These are phyloP conservation scores for Prunus campanulata DNA, from an alignment of 306 rosid species.

Conservation along the genomic window DNA sequence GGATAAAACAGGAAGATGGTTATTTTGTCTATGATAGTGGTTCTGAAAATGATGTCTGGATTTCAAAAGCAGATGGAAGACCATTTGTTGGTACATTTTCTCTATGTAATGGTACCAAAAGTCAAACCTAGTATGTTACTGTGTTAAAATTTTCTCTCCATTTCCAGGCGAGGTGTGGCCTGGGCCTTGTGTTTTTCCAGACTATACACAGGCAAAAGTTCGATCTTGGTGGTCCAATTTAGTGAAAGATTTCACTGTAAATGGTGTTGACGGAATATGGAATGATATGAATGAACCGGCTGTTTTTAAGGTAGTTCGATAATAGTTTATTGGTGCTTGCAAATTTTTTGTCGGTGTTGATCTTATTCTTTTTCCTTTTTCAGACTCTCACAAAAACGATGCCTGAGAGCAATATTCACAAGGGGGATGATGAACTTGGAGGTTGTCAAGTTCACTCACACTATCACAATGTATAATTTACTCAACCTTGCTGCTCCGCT, in stretches of 20 bases:
- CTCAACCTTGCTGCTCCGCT: conserved; percentile 25
- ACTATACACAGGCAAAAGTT: conserved; percentile 75
- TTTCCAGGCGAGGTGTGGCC: conserved; percentile 88
- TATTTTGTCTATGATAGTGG: conserved; percentile 80
- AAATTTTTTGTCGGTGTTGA: not conserved
- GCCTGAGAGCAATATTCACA: conserved; percentile 87
- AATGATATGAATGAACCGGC: conserved; percentile 98
- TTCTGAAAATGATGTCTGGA: conserved; percentile 69
- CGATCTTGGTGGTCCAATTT: conserved; percentile 89
- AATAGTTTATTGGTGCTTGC: conserved; percentile 1
- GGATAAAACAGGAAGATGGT: conserved; percentile 80
- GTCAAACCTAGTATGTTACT: not conserved
- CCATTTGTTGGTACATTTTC: conserved; percentile 57
- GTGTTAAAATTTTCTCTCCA: conserved; percentile 19
- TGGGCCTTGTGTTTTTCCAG: conserved; percentile 93
- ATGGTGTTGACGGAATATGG: conserved; percentile 97
- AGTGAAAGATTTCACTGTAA: conserved; percentile 71
- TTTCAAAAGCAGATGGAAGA: conserved; percentile 65
- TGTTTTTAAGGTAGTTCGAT: conserved; percentile 63
- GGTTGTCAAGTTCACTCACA: conserved; percentile 80
- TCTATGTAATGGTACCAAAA: conserved; percentile 10
- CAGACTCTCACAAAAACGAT: conserved; percentile 84
- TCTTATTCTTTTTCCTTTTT: not conserved
- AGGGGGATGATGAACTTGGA: conserved; percentile 88
- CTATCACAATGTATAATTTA: conserved; percentile 75